phyloP scores from a whole-genome alignment of 1,139 yeast genomes.

The Kazachstania sp. region DNA sequence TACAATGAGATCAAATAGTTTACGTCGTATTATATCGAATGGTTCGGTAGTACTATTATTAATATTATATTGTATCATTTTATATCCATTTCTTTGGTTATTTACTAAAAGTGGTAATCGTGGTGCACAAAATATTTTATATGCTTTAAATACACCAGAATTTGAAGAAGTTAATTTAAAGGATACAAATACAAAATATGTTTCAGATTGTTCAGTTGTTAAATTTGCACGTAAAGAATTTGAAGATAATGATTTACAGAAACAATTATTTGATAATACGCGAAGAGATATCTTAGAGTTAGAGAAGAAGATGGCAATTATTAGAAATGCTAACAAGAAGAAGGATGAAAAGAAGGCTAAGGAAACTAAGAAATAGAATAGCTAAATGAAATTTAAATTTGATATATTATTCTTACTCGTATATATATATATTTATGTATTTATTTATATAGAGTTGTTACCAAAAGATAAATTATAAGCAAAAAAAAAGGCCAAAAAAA shows the following conservation, averaged over 20 bases:
- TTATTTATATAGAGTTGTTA: background rate
- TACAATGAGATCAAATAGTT: slow-evolving; percentile 75
- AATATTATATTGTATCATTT: slow-evolving; percentile 45
- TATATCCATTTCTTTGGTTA: slow-evolving; percentile 79
- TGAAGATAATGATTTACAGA: slow-evolving; percentile 52
- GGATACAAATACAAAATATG: slow-evolving; percentile 55
- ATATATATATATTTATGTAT: no score
- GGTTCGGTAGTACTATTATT: slow-evolving; percentile 69
- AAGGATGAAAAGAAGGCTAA: background rate
- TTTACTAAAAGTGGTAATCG: slow-evolving; percentile 63
- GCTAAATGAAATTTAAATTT: no score
- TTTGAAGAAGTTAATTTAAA: slow-evolving; percentile 34
- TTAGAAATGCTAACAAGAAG: slow-evolving; percentile 40
- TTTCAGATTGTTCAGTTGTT: slow-evolving; percentile 63
- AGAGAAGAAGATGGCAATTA: slow-evolving; percentile 65
- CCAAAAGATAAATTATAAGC: no score
- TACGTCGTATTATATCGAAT: slow-evolving; percentile 67
- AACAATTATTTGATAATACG: slow-evolving; percentile 53
- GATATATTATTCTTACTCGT: background rate
- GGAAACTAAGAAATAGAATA: background rate
- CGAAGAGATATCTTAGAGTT: slow-evolving; percentile 45
- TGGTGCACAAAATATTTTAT: slow-evolving; percentile 74
- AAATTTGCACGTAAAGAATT: slow-evolving; percentile 56
- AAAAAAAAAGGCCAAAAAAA: no score
- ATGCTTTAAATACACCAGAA: slow-evolving; percentile 66